Conservation (phyloP, 2,329 filamentous ascomycete genomes). For the Nigrograna mackinnonii region DNA sequence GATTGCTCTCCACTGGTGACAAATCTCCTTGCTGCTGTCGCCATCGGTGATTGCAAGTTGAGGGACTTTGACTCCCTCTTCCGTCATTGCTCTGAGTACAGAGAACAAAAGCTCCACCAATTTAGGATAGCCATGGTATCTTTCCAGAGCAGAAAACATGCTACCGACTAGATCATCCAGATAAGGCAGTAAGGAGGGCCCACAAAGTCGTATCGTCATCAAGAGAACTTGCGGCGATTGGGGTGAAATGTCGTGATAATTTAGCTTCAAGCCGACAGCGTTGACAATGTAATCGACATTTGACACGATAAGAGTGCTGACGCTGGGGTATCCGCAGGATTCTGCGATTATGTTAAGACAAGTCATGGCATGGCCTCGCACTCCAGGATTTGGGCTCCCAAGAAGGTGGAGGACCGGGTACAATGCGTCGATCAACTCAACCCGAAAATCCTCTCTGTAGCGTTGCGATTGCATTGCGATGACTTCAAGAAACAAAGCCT, state of each 20-base stretch:
- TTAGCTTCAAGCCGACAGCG: conserved; percentile 83
- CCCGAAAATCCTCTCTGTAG: conserved; percentile 70
- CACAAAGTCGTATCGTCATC: conserved; percentile 93
- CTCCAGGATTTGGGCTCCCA: conserved; percentile 67
- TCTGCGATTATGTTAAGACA: conserved; percentile 79
- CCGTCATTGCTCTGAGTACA: conserved; percentile 80
- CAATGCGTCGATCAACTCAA: conserved; percentile 86
- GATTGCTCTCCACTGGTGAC: conserved; percentile 8
- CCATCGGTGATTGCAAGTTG: conserved; percentile 45
- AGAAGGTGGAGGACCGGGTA: conserved; percentile 92
- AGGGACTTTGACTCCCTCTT: conserved; percentile 71
- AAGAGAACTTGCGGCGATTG: conserved; percentile 86
- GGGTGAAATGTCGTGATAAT: conserved; percentile 89
- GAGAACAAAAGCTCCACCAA: conserved; percentile 86
- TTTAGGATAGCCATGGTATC: conserved; percentile 88
- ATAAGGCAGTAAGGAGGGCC: conserved; percentile 79
- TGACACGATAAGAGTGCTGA: conserved; percentile 79
- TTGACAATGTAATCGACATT: conserved; percentile 98
- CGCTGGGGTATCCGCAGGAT: conserved; percentile 73
- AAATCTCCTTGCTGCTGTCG: conserved; percentile 1
- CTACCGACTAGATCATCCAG: conserved; percentile 89
- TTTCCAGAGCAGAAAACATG: conserved; percentile 90
- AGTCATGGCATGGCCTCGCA: conserved; percentile 81
- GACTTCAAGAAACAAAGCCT: conserved; percentile 80
- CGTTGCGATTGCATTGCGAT: conserved; percentile 75